These are phyloP conservation scores for Incumbomyces delicatus DNA, from an alignment of 2,329 filamentous ascomycete genomes.

Conservation along the genomic window DNA sequence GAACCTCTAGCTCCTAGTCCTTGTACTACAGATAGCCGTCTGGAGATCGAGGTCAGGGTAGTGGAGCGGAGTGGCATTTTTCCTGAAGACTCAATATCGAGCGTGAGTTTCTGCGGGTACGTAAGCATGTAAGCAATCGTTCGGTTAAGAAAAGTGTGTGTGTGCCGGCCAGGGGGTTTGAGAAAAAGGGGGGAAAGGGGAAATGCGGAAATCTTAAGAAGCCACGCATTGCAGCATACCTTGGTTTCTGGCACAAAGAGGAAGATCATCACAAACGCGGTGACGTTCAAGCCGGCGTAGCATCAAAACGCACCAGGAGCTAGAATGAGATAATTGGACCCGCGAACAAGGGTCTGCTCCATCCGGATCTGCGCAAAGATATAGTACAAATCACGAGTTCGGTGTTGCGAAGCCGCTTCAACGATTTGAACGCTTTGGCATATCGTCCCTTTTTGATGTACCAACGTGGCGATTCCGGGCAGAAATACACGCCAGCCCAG, in stretches of 20 bases:
- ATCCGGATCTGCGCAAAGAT: slow-evolving; percentile 41
- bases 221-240: background rate
- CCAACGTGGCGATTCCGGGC: slow-evolving; percentile 56
- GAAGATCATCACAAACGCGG: slow-evolving; percentile 51
- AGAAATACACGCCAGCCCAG: slow-evolving; percentile 49
- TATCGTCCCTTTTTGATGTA: slow-evolving; percentile 58
- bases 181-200: too few species aligned
- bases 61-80: too few species aligned
- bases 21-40: too few species aligned
- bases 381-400: slow-evolving; percentile 48
- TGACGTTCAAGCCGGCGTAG: slow-evolving; percentile 46
- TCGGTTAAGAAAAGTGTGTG: too few species aligned
- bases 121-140: background rate
- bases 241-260: slow-evolving; percentile 45
- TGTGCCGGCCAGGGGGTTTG: too few species aligned
- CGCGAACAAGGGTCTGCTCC: slow-evolving; percentile 31
- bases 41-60: too few species aligned
- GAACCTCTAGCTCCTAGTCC: too few species aligned
- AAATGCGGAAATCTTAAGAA: too few species aligned
- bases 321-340: slow-evolving; percentile 42
- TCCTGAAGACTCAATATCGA: too few species aligned
- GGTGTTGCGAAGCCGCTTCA: slow-evolving; percentile 48
- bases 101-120: background rate
- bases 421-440: slow-evolving; percentile 49
- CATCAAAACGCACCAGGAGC: slow-evolving; percentile 47